Percentiles rank a stretch among this genome's conserved stretches.
phyloP scores from a whole-genome alignment of 371 early-diverging fungal species.

The Mortierella sp. region DNA sequence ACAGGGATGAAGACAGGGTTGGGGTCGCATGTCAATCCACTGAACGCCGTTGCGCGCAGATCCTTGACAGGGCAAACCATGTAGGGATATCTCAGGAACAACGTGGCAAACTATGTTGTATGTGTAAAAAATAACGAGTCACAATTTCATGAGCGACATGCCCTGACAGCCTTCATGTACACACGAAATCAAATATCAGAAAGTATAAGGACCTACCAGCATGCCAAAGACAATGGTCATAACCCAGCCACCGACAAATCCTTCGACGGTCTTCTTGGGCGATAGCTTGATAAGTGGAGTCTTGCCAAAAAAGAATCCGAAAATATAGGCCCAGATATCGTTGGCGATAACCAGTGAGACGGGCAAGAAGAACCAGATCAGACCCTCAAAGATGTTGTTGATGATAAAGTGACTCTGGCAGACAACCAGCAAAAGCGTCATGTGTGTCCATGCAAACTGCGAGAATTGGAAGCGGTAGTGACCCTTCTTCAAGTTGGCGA shows the following conservation, averaged over 20 bases:
- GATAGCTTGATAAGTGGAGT: constrained; percentile 96
- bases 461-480: constrained; percentile 92
- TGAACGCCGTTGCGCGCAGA: constrained; percentile 69
- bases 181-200: too few relatives aligned
- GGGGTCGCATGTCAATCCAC: constrained; percentile 68
- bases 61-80: constrained; percentile 91
- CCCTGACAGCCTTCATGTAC: too few relatives aligned
- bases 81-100: constrained; percentile 81
- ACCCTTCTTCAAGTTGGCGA: constrained; percentile 92
- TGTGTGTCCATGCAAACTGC: constrained; percentile 97
- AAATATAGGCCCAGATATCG: constrained; percentile 98
- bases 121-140: neutral
- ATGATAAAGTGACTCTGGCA: constrained; percentile 95
- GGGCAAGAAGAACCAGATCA: constrained; percentile 97
- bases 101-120: constrained; percentile 66
- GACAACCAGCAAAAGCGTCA: constrained; percentile 92
- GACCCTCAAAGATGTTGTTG: constrained; percentile 97
- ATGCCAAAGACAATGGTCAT: constrained; percentile 92
- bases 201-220: too few relatives aligned
- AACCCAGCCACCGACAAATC: constrained; percentile 96
- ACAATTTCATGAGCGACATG: neutral
- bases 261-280: constrained; percentile 99
- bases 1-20: constrained; percentile 80
- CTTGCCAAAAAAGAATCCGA: constrained; percentile 95
- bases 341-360: constrained; percentile 96